phyloP scores from a whole-genome alignment of 2,329 filamentous ascomycete species.

The Aspergillus pseudoviridinutans region DNA sequence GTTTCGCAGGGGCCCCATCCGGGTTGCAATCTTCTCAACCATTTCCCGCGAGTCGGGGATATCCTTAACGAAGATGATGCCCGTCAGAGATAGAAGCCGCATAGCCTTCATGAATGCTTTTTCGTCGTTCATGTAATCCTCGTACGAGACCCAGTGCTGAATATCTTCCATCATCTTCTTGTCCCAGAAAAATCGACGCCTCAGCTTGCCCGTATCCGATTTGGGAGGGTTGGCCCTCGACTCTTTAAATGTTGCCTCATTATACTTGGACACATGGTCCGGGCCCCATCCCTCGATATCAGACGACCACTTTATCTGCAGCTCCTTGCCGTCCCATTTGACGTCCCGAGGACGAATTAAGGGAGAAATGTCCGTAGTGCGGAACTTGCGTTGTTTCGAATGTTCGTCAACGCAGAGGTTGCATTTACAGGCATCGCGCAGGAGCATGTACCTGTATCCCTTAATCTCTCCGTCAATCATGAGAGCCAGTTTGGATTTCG shows the following conservation, averaged over 20 bases:
- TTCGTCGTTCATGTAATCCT: conserved; percentile 64
- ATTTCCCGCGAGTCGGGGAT: conserved; percentile 66
- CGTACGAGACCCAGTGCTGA: conserved; percentile 59
- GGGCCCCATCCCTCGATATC: conserved; percentile 47
- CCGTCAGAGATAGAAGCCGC: conserved; percentile 59
- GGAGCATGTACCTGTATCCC: conserved; percentile 17
- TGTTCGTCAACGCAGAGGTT: conserved; percentile 50
- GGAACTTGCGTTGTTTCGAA: conserved; percentile 62
- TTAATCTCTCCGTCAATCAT: not conserved
- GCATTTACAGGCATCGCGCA: conserved; percentile 57
- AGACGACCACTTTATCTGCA: conserved; percentile 60
- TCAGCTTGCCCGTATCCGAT: conserved; percentile 17
- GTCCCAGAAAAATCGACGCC: conserved; percentile 33
- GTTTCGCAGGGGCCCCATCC: conserved; percentile 74
- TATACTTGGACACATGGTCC: conserved; percentile 40
- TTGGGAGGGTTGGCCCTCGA: conserved; percentile 8
- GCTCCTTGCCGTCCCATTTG: conserved; percentile 33
- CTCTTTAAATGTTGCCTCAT: conserved; percentile 9
- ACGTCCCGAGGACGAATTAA: conserved; percentile 41
- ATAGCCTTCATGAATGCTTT: conserved; percentile 59
- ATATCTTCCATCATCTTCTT: conserved; percentile 41
- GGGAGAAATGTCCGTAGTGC: conserved; percentile 59
- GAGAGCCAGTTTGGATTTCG: not conserved
- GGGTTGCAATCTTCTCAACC: conserved; percentile 64
- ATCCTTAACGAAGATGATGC: conserved; percentile 71